These are phyloP conservation scores for Gossypium trilobum DNA, from an alignment of 441 rosid genomes.

Conservation along the genomic window DNA sequence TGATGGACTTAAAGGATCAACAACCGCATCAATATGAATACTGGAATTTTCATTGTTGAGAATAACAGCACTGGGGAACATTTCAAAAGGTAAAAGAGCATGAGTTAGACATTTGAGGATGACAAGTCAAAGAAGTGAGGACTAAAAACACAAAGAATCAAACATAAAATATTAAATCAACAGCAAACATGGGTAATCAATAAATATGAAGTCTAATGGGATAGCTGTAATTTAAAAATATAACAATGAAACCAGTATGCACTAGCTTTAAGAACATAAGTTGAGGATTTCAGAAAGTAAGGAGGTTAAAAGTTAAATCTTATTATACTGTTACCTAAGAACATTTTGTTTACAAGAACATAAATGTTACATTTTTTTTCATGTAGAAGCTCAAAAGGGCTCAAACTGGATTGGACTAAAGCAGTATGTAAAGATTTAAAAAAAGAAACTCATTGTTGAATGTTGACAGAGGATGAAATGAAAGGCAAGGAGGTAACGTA, in stretches of 20 bases:
- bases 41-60: conserved; percentile 57
- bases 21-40: conserved; percentile 86
- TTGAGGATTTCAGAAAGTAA: neutral
- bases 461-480: neutral
- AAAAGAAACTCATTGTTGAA: neutral
- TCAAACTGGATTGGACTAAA: neutral
- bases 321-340: neutral
- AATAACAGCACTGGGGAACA: conserved; percentile 22
- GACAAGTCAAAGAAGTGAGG: neutral
- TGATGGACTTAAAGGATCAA: conserved; percentile 84
- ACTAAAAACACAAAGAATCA: neutral
- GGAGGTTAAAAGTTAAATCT: neutral
- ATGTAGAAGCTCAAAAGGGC: neutral
- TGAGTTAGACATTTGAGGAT: neutral
- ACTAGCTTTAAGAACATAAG: neutral
- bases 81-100: neutral
- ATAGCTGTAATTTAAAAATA: neutral
- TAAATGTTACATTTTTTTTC: neutral
- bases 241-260: neutral
- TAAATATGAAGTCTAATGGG: neutral
- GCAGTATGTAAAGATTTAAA: neutral
- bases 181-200: neutral
- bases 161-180: neutral
- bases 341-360: neutral
- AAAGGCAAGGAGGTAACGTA: neutral